Evolutionary conservation across 495 filamentous ascomycete species (phyloP).

Genomic region (Lasiosphaeria ovina): DNA sequence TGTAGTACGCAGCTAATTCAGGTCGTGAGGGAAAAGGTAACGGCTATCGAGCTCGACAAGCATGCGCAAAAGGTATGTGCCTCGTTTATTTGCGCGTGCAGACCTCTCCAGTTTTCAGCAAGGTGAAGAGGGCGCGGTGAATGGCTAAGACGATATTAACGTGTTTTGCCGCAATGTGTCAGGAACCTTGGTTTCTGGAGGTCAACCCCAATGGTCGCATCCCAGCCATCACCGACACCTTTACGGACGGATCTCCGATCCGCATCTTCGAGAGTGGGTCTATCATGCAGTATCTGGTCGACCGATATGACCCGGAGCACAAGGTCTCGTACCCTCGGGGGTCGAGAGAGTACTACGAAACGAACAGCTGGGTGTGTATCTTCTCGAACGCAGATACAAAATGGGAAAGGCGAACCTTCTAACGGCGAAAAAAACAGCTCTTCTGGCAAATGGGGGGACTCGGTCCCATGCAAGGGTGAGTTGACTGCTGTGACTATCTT

Average conservation of each 20-base stretch:
- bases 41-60: slow-evolving; percentile 67
- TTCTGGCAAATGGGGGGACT: slow-evolving; percentile 66
- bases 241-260: slow-evolving; percentile 69
- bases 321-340: slow-evolving; percentile 80
- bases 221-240: slow-evolving; percentile 82
- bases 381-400: neutral
- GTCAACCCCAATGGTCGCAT: slow-evolving; percentile 97
- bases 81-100: neutral
- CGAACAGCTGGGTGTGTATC: slow-evolving; percentile 66
- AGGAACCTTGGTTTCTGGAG: slow-evolving; percentile 73
- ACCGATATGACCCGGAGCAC: slow-evolving; percentile 76
- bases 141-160: neutral
- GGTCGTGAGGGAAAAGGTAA: slow-evolving; percentile 32
- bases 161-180: neutral
- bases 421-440: slow-evolving; percentile 24
- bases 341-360: slow-evolving; percentile 72
- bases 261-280: slow-evolving; percentile 78
- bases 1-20: too few relatives aligned
- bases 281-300: slow-evolving; percentile 83
- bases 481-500: neutral
- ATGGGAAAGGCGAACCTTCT: neutral
- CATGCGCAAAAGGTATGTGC: slow-evolving; percentile 59
- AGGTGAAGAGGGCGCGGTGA: neutral
- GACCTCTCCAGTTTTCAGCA: neutral
- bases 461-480: slow-evolving; percentile 80